Percentiles rank a stretch among this genome's conserved stretches.
phyloP scores from a whole-genome alignment of 768 basidiomycete species.

The Thelephora aurantiotincta region DNA sequence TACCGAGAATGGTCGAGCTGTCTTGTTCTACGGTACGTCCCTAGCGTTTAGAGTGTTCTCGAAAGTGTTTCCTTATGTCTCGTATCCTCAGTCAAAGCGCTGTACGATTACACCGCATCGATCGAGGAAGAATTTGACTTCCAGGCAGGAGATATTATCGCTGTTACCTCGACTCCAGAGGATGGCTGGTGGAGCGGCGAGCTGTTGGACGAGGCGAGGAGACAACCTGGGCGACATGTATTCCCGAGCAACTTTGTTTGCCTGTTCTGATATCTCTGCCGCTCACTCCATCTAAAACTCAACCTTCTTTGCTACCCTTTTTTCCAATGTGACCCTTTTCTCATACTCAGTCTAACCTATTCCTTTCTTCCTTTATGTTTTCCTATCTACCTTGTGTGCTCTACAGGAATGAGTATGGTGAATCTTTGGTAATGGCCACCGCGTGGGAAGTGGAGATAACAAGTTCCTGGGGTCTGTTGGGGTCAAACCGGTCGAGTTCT shows the following conservation, averaged over 20 bases:
- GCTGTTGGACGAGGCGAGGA: constrained; percentile 59
- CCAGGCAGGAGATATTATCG: constrained; percentile 89
- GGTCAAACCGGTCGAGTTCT: no score
- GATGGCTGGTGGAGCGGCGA: constrained; percentile 98
- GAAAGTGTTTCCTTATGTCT: constrained; percentile 4
- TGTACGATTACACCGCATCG: constrained; percentile 76
- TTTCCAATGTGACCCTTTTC: no score
- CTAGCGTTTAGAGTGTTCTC: not conserved
- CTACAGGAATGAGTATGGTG: no score
- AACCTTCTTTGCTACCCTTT: no score
- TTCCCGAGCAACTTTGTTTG: constrained; percentile 87
- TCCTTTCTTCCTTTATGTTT: no score
- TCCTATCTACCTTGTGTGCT: no score
- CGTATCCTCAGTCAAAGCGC: constrained; percentile 54
- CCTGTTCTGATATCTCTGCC: constrained; percentile 35
- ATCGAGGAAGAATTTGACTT: constrained; percentile 95
- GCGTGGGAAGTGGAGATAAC: no score
- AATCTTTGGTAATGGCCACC: no score
- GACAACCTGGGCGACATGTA: constrained; percentile 57
- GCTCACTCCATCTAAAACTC: no score
- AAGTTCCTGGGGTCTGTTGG: no score
- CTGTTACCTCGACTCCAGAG: constrained; percentile 85
- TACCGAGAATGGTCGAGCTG: constrained; percentile 69
- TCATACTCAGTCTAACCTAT: no score
- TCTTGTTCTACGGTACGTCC: constrained; percentile 76